Percentiles rank a stretch among this genome's conserved stretches.
These are phyloP conservation scores for Coelastrella sp. DNA, from an alignment of 139 green algal species.

Conservation along the genomic window DNA sequence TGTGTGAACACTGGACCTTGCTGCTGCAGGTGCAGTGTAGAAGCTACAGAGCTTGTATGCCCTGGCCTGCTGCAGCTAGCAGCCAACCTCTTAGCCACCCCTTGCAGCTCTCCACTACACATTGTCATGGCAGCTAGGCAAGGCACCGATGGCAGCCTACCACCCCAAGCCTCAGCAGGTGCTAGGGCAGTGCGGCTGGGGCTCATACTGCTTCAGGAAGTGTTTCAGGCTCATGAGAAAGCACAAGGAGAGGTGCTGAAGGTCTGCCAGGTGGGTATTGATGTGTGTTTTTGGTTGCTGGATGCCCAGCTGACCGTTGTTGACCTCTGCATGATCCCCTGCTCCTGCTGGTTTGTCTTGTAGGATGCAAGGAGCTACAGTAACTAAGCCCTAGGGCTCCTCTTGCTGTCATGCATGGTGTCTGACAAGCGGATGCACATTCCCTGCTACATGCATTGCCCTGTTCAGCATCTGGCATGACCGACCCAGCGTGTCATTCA, in stretches of 20 bases:
- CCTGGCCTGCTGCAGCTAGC: conserved; percentile 52
- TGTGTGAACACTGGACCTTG: background rate
- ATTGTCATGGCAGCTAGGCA: conserved; percentile 40
- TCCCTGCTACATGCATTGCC: too few relatives aligned
- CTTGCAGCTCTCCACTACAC: conserved; percentile 40
- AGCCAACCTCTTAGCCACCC: conserved; percentile 28
- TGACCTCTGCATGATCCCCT: too few relatives aligned
- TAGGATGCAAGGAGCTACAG: too few relatives aligned
- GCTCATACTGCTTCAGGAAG: conserved; percentile 52
- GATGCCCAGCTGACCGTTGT: background rate
- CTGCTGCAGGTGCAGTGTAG: conserved; percentile 49
- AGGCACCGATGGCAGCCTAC: conserved; percentile 10
- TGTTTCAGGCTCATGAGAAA: conserved; percentile 51
- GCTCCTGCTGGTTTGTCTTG: too few relatives aligned
- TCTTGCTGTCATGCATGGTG: too few relatives aligned
- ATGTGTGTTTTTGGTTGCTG: too few relatives aligned
- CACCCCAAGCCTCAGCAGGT: conserved; percentile 28
- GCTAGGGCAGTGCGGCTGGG: conserved; percentile 45
- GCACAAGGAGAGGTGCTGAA: conserved; percentile 46
- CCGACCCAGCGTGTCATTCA: too few relatives aligned
- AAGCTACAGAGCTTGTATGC: conserved; percentile 51
- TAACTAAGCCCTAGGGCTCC: too few relatives aligned
- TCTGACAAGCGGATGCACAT: too few relatives aligned
- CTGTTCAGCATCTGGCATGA: too few relatives aligned
- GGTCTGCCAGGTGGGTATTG: conserved; percentile 11